Conservation (phyloP, 768 basidiomycete species). For the Lactifluus subvellereus region DNA sequence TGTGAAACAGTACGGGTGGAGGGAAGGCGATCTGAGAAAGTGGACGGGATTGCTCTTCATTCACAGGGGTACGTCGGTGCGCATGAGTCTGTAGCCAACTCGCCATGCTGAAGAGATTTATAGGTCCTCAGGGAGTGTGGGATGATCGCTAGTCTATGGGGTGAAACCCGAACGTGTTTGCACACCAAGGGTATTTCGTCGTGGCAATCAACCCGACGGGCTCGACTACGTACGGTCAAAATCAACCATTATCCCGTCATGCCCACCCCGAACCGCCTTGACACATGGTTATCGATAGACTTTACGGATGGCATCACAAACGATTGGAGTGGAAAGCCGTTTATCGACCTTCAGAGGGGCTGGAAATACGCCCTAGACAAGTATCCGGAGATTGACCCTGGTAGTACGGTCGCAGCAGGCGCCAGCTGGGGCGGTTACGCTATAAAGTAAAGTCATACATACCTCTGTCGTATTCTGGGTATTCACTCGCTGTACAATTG, state of each 20-base stretch:
- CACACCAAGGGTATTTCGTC: too few species aligned
- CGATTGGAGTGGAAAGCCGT: slow-evolving; percentile 86
- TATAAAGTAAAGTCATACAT: slow-evolving; percentile 55
- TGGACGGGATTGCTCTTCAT: too few species aligned
- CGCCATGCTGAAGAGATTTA: too few species aligned
- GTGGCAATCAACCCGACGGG: slow-evolving; percentile 92
- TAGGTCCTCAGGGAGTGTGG: too few species aligned
- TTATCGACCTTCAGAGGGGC: slow-evolving; percentile 67
- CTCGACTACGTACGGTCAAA: slow-evolving; percentile 88
- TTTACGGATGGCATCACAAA: slow-evolving; percentile 75
- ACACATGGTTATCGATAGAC: slow-evolving; percentile 37
- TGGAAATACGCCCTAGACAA: slow-evolving; percentile 61
- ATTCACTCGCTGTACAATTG: slow-evolving; percentile 47
- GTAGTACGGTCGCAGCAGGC: slow-evolving; percentile 69
- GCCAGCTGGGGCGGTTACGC: slow-evolving; percentile 86
- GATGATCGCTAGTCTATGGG: too few species aligned
- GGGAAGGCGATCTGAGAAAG: too few species aligned
- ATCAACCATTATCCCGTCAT: slow-evolving; percentile 31
- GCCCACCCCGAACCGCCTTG: neutral
- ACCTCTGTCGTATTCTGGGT: neutral
- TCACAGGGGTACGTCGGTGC: too few species aligned
- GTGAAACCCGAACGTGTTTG: too few species aligned
- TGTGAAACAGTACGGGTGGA: too few species aligned
- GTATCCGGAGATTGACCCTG: slow-evolving; percentile 15
- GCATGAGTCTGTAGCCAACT: too few species aligned